These are phyloP conservation scores for Syzygium aqueum DNA, from an alignment of 345 rosid species.

Conservation along the genomic window DNA sequence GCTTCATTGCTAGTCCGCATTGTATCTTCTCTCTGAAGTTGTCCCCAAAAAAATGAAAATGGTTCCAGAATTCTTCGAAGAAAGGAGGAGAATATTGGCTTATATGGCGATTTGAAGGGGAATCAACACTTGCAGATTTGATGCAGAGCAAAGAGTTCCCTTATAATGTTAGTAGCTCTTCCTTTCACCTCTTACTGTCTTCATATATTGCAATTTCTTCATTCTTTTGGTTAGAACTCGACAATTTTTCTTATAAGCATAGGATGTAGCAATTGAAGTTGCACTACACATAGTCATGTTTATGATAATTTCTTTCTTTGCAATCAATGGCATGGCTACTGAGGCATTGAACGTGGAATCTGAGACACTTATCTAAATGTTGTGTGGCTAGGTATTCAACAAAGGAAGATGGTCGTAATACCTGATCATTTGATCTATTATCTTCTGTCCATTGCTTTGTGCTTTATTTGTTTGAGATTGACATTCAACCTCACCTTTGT, in stretches of 20 bases:
- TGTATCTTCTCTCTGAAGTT: constrained; percentile 1
- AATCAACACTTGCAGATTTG: constrained; percentile 74
- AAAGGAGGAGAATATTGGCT: constrained; percentile 87
- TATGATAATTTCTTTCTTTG: background rate
- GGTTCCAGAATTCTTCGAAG: constrained; percentile 62
- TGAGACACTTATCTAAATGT: background rate
- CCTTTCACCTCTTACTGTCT: background rate
- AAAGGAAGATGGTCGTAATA: background rate
- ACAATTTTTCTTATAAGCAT: background rate
- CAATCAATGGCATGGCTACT: background rate
- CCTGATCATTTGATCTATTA: background rate
- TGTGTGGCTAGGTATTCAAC: background rate
- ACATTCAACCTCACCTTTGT: background rate
- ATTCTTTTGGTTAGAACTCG: background rate
- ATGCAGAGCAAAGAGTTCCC: constrained; percentile 86
- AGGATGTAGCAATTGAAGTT: background rate
- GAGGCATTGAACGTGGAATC: background rate
- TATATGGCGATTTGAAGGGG: constrained; percentile 82
- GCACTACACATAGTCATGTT: background rate
- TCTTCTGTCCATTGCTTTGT: background rate
- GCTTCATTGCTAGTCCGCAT: background rate
- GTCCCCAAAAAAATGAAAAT: constrained; percentile 6
- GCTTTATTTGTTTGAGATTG: background rate
- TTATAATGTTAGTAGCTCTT: constrained; percentile 62
- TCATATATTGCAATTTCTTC: background rate